Conservation (phyloP, 169 alveolate species). For the Theileria parva region DNA sequence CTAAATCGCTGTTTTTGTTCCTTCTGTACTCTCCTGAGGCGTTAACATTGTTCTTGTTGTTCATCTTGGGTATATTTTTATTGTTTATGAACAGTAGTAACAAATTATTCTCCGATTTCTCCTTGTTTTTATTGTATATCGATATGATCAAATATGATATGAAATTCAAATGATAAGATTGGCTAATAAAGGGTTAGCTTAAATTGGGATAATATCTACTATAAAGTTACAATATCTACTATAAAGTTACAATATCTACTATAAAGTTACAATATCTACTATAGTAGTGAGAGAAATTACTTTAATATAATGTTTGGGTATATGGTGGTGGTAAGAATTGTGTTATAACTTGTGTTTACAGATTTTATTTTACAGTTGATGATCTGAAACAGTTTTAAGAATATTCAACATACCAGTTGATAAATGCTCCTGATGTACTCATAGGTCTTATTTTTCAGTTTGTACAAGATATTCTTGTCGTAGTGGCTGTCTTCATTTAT, state of each 20-base stretch:
- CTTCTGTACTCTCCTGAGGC: not conserved
- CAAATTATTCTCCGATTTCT: constrained; percentile 16
- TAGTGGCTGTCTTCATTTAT: constrained; percentile 59
- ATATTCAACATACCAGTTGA: constrained; percentile 16
- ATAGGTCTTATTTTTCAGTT: constrained; percentile 37
- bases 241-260: too few relatives aligned
- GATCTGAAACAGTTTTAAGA: not conserved
- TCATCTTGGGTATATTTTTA: not conserved
- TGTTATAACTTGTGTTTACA: constrained; percentile 20
- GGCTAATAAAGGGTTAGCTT: constrained; percentile 7
- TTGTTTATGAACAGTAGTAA: constrained; percentile 34
- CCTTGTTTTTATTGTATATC: constrained; percentile 25
- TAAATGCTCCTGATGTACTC: constrained; percentile 28
- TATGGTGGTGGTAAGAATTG: constrained; percentile 43
- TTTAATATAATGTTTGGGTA: constrained; percentile 27
- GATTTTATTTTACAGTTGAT: constrained; percentile 19
- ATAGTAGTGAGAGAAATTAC: not conserved
- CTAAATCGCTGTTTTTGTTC: not conserved
- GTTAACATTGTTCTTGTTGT: not conserved
- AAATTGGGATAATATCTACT: not conserved
- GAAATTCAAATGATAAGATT: constrained; percentile 24
- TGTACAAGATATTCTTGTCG: constrained; percentile 44
- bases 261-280: not conserved
- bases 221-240: not conserved
- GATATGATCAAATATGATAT: constrained; percentile 31